Evolutionary conservation across 2,329 filamentous ascomycete genomes (phyloP), one percentile per base, ranked within the genome.

Genomic region (Hypoxylon sp.): DNA sequence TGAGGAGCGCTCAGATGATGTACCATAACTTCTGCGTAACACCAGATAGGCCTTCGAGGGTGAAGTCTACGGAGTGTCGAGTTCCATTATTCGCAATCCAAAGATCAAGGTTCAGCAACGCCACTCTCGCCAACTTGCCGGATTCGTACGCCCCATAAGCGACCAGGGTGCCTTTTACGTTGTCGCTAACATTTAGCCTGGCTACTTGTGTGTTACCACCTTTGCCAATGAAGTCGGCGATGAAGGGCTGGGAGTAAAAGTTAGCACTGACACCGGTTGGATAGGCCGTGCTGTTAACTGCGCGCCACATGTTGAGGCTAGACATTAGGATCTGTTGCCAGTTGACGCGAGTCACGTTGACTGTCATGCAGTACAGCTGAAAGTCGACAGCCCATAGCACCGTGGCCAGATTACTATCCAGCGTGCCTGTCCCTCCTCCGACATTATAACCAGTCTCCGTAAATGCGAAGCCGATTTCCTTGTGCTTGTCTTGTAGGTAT

Each of bases 201-300:
- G 55, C 50, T n/a, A 70, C 68, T 23, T 58, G 56, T 10, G 65
- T 70, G 50, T 70, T 57, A 2, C 65, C 65, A 25, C 62, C 64
- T 38, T 61, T 68, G 41, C 68, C 57, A 21, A 66, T 70, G 38
- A 70, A 70, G 41, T 71, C 68, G n/a, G 56, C 68, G 3, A 69
- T 34, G 48, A 69, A 68, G 30, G 68, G 68, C 32, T 71, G 65
- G 4, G 63, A 67, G 52, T 69, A 71, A 41, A 64, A 69, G 25
- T 69, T 60, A 2, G 68, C 19, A 5, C 45, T 68, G 17, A 69
- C 63, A 4, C n/a, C n/a, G 9, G 65, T 41, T 21, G 23, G 55
- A 5, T 56, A 51, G 10, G 55, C 49, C 10, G 53, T 57, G 48
- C 57, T 63, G 1, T 55, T 53, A 4, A 69, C 64, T 3, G 67